phyloP scores from a whole-genome alignment of 2,329 filamentous ascomycete species.

The Penicillium vulpinum region DNA sequence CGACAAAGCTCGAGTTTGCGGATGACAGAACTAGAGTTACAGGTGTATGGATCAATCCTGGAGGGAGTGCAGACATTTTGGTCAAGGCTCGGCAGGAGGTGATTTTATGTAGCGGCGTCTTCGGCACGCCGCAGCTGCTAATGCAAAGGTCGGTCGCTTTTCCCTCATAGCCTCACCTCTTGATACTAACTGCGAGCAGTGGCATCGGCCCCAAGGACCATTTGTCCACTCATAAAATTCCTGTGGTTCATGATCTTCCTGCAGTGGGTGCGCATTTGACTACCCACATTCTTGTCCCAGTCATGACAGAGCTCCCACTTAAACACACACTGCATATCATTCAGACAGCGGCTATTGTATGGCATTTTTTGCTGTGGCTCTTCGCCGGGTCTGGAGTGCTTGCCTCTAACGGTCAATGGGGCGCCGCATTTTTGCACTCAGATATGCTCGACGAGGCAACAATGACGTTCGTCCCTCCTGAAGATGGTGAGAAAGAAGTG shows the following conservation, averaged over 20 bases:
- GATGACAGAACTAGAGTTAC: not conserved
- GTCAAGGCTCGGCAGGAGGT: slow-evolving; percentile 3
- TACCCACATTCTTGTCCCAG: slow-evolving; percentile 2
- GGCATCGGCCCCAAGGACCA: not conserved
- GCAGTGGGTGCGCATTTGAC: slow-evolving; percentile 1
- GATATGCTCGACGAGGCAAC: not conserved
- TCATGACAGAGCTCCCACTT: slow-evolving; percentile 2
- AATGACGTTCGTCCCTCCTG: not conserved
- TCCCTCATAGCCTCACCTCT: no score
- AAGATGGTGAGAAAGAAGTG: not conserved
- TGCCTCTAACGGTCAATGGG: slow-evolving; percentile 3
- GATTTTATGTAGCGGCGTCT: not conserved
- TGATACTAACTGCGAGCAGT: not conserved
- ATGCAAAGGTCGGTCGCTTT: not conserved
- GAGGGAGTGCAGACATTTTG: not conserved
- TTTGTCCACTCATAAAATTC: not conserved
- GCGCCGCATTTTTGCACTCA: slow-evolving; percentile 4
- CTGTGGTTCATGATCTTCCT: not conserved
- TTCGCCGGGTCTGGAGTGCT: not conserved
- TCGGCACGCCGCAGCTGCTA: slow-evolving; percentile 3
- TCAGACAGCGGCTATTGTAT: slow-evolving; percentile 2
- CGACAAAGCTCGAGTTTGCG: not conserved
- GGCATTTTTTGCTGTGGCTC: slow-evolving; percentile 3
- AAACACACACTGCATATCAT: slow-evolving; percentile 5
- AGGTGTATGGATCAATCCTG: not conserved